Conservation (phyloP, 257 asterid genomes). For the Cordia subcordata region DNA sequence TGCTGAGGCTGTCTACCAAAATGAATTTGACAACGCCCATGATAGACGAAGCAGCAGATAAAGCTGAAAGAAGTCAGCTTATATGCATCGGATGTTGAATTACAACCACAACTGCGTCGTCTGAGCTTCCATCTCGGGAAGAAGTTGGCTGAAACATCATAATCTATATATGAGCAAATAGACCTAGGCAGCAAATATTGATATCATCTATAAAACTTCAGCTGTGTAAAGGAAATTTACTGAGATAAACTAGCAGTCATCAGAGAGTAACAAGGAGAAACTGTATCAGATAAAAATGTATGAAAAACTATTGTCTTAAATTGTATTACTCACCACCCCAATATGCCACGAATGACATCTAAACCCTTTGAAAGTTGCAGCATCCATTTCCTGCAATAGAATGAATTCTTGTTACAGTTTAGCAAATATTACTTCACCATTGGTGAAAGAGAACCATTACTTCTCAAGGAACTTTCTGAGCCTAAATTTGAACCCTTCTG, state of each 20-base stretch:
- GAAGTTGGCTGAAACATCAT: conserved; percentile 54
- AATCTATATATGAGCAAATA: neutral
- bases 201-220: neutral
- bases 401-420: conserved; percentile 1
- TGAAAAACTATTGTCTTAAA: neutral
- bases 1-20: conserved; percentile 6
- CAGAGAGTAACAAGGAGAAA: neutral
- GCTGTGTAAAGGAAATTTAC: neutral
- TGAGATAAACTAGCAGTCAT: neutral
- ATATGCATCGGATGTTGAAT: conserved; percentile 63
- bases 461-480: neutral
- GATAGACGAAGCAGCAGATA: conserved; percentile 9
- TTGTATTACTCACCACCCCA: conserved; percentile 61
- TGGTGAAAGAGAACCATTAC: neutral
- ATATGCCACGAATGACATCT: conserved; percentile 76
- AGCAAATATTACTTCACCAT: neutral
- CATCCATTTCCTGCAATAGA: conserved; percentile 76
- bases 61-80: conserved; percentile 23
- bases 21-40: conserved; percentile 10
- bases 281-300: neutral
- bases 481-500: no score
- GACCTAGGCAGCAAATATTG: neutral
- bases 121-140: conserved; percentile 33
- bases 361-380: conserved; percentile 59
- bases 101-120: conserved; percentile 59